These are phyloP conservation scores for Podospora fimiseda DNA, from an alignment of 495 filamentous ascomycete genomes.

Conservation along the genomic window DNA sequence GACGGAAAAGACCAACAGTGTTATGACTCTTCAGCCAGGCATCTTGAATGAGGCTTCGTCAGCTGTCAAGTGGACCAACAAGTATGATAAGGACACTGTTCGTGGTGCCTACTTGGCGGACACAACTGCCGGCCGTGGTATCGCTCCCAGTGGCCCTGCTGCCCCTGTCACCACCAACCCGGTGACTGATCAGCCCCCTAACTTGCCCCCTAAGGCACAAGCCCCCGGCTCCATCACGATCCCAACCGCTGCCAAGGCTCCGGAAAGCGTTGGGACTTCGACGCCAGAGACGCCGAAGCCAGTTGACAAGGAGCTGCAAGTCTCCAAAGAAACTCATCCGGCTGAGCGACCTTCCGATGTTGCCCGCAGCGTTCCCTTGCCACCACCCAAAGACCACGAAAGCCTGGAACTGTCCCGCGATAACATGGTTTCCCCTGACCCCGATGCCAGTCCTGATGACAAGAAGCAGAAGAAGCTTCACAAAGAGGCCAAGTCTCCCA, in stretches of 20 bases:
- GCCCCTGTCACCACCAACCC: conserved; percentile 18
- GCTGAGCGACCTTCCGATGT: conserved; percentile 28
- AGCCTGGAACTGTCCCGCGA: conserved; percentile 36
- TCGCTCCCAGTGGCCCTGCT: background rate
- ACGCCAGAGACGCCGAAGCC: conserved; percentile 12
- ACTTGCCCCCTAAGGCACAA: conserved; percentile 29
- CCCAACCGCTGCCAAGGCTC: conserved; percentile 10
- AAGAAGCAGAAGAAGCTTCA: conserved; percentile 51
- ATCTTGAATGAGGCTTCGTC: conserved; percentile 83
- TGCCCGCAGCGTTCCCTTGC: conserved; percentile 33
- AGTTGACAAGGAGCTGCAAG: conserved; percentile 29
- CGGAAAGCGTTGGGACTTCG: conserved; percentile 12
- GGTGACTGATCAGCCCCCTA: conserved; percentile 26
- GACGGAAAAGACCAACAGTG: conserved; percentile 78
- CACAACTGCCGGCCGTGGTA: conserved; percentile 59
- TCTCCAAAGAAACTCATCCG: conserved; percentile 31
- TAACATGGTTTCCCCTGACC: conserved; percentile 39
- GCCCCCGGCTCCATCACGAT: conserved; percentile 8
- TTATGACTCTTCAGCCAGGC: conserved; percentile 80
- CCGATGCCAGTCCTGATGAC: conserved; percentile 37
- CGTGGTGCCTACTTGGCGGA: conserved; percentile 74
- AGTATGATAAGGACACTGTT: conserved; percentile 80
- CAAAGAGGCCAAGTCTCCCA: conserved; percentile 42
- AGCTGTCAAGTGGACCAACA: conserved; percentile 92
- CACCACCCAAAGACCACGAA: conserved; percentile 32